Percentiles rank a stretch among this genome's conserved stretches.
Evolutionary conservation across 495 filamentous ascomycete genomes (phyloP).

Genomic region (Hypomontagnella submonticulosa): DNA sequence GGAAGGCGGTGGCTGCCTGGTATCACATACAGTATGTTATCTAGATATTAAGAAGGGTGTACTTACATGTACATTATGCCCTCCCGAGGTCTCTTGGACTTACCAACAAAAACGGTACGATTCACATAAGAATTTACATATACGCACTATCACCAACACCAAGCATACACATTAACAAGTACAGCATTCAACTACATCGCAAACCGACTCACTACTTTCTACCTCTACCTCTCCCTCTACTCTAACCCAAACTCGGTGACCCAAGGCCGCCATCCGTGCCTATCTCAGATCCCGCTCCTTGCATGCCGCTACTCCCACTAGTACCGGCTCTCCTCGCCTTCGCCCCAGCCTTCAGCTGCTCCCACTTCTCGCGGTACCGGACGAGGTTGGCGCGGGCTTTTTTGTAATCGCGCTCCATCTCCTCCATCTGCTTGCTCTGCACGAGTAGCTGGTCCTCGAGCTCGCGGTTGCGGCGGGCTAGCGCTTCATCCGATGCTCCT

Average conservation of each 20-base stretch:
- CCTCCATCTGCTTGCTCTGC: constrained; percentile 65
- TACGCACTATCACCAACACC: no score
- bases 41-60: no score
- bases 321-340: constrained; percentile 68
- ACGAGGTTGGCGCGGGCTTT: constrained; percentile 72
- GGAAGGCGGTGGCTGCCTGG: no score
- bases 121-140: no score
- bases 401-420: constrained; percentile 71
- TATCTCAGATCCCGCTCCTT: constrained; percentile 15
- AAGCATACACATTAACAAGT: no score
- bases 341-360: constrained; percentile 85
- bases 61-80: no score
- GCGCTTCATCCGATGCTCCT: constrained; percentile 44
- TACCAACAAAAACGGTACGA: no score
- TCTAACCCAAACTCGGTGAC: constrained; percentile 32
- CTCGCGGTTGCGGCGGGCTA: constrained; percentile 60
- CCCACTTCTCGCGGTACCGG: constrained; percentile 81
- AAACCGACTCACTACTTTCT: neutral
- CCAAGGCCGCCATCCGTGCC: constrained; percentile 32
- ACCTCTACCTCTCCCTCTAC: neutral
- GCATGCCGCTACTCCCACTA: constrained; percentile 37
- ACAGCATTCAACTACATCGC: neutral
- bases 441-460: constrained; percentile 66
- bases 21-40: no score
- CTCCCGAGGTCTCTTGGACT: no score